Evolutionary conservation across 257 asterid genomes (phyloP).

Genomic region (Sherardia arvensis): DNA sequence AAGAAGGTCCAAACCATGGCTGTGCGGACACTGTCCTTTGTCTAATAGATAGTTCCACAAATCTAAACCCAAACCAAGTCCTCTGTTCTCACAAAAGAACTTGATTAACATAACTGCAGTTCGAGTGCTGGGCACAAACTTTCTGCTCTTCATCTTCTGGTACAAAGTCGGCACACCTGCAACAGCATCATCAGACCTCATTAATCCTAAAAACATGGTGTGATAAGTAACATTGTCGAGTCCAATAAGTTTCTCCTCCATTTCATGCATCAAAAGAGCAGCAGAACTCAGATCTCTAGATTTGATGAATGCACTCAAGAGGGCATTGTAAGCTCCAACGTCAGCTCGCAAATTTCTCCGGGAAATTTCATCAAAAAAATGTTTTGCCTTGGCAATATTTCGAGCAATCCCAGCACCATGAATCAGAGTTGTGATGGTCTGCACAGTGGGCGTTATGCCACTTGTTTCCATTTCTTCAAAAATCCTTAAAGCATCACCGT

Average conservation of each 20-base stretch:
- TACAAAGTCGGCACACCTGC: too few species aligned
- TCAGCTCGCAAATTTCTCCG: conserved; percentile 46
- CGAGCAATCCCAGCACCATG: conserved; percentile 89
- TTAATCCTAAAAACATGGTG: conserved; percentile 60
- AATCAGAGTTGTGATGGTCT: conserved; percentile 73
- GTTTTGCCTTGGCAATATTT: conserved; percentile 49
- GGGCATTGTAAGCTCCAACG: conserved; percentile 66
- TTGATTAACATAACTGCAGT: conserved; percentile 74
- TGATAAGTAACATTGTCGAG: conserved; percentile 69
- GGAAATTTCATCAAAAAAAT: conserved; percentile 43
- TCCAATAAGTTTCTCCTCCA: conserved; percentile 44
- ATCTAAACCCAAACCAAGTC: conserved; percentile 56
- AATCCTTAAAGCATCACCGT: conserved; percentile 73
- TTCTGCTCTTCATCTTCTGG: conserved; percentile 41
- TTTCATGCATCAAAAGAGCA: conserved; percentile 48
- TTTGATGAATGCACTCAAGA: conserved; percentile 53
- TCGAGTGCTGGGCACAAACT: conserved; percentile 56
- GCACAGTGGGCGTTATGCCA: conserved; percentile 42
- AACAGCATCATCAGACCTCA: conserved; percentile 39
- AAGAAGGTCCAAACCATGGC: conserved; percentile 67
- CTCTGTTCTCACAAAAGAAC: conserved; percentile 51
- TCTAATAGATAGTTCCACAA: conserved; percentile 64
- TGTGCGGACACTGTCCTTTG: conserved; percentile 81
- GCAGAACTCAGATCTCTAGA: conserved; percentile 57
- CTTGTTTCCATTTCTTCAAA: conserved; percentile 61